Evolutionary conservation across 2,329 filamentous ascomycete species (phyloP).

Genomic region (Phyllosticta citriasiana): DNA sequence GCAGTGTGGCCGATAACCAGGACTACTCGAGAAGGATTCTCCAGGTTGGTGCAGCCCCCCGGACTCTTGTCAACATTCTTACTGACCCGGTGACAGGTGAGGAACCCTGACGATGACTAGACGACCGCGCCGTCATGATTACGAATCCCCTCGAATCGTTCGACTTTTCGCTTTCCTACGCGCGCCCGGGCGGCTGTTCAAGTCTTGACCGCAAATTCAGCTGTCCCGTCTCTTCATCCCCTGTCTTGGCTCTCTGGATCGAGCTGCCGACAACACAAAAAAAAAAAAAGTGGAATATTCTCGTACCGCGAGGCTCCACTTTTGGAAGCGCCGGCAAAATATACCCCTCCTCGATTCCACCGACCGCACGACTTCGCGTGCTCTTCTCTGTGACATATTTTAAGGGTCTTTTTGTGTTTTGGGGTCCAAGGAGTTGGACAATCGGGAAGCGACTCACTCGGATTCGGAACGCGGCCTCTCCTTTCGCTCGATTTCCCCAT

Average conservation of each 20-base stretch:
- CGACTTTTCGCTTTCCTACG: constrained; percentile 8
- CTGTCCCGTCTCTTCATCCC: not conserved
- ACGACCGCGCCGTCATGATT: constrained; percentile 11
- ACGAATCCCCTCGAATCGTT: constrained; percentile 11
- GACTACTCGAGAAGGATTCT: constrained; percentile 95
- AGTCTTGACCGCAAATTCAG: not conserved
- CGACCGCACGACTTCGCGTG: constrained; percentile 7
- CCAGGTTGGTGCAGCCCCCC: constrained; percentile 51
- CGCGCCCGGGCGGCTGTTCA: not conserved
- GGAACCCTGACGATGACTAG: constrained; percentile 11
- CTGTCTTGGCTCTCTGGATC: constrained; percentile 10
- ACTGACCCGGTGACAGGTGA: constrained; percentile 5
- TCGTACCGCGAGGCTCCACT: not conserved
- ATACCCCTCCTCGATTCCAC: not conserved
- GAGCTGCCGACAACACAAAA: not conserved
- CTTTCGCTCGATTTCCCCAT: not conserved
- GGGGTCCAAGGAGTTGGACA: constrained; percentile 5
- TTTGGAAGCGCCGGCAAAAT: constrained; percentile 7
- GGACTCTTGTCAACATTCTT: constrained; percentile 4
- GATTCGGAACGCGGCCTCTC: constrained; percentile 8
- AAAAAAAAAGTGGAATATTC: not conserved
- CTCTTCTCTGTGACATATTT: constrained; percentile 10
- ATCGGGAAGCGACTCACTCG: constrained; percentile 8
- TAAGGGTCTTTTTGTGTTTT: constrained; percentile 2
- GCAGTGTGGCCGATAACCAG: constrained; percentile 93